Evolutionary conservation across 2,329 filamentous ascomycete genomes (phyloP).

Genomic region (Trichophyton equinum): DNA sequence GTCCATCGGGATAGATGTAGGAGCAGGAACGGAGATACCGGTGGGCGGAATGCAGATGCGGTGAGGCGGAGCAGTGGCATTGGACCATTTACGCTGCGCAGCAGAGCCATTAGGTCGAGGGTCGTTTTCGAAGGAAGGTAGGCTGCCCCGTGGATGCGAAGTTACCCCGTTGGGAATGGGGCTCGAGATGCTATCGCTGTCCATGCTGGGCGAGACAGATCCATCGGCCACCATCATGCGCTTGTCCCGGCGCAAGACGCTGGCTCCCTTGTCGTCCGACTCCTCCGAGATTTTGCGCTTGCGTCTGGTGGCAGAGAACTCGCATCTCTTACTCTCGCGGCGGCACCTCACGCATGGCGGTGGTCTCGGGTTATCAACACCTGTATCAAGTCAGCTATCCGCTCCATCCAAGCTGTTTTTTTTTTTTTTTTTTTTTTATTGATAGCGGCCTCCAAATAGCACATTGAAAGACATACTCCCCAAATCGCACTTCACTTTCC

Average conservation of each 20-base stretch:
- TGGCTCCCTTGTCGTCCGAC: constrained; percentile 35
- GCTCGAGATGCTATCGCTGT: constrained; percentile 8
- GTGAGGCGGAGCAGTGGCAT: constrained; percentile 5
- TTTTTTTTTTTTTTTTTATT: too few relatives aligned
- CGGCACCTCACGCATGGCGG: constrained; percentile 89
- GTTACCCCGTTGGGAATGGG: constrained; percentile 10
- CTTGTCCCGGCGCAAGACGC: constrained; percentile 32
- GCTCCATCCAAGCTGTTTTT: not conserved
- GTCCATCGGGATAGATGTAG: constrained; percentile 9
- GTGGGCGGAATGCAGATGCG: constrained; percentile 8
- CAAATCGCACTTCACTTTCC: constrained; percentile 39
- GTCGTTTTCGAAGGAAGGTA: constrained; percentile 9
- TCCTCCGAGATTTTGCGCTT: constrained; percentile 64
- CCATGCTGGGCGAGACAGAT: constrained; percentile 7
- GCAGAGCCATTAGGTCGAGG: constrained; percentile 1
- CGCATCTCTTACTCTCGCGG: constrained; percentile 91
- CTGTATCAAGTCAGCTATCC: constrained; percentile 15
- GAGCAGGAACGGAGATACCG: constrained; percentile 7
- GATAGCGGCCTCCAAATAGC: too few relatives aligned
- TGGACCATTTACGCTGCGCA: constrained; percentile 11
- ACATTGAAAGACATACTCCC: constrained; percentile 27
- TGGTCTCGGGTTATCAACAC: constrained; percentile 83
- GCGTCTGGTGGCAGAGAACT: constrained; percentile 84
- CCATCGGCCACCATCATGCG: constrained; percentile 43
- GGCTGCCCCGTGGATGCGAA: constrained; percentile 8